phyloP scores from a whole-genome alignment of 1,284 basidiomycete genomes.

The Malassezia japonica region DNA sequence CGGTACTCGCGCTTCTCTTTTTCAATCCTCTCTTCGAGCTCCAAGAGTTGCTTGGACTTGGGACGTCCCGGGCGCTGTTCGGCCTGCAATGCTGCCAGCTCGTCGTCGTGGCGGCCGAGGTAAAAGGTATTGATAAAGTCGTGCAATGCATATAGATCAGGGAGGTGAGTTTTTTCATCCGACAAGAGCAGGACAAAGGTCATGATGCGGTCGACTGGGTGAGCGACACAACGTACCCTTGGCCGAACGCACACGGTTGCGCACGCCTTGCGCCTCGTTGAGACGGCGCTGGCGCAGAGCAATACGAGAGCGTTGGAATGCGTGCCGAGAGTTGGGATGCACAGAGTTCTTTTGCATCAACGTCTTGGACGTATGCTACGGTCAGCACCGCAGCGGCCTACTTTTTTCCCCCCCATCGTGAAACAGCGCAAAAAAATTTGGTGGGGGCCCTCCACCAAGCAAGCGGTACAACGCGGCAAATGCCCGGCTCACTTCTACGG shows the following conservation, averaged over 20 bases:
- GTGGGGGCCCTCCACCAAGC: background rate
- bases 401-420: slow-evolving; percentile 38
- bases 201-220: slow-evolving; percentile 35
- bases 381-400: slow-evolving; percentile 5
- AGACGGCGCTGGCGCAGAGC: slow-evolving; percentile 32
- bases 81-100: slow-evolving; percentile 24
- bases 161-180: slow-evolving; percentile 26
- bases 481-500: too few species aligned
- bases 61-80: slow-evolving; percentile 36
- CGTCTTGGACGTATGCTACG: slow-evolving; percentile 37
- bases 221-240: slow-evolving; percentile 16
- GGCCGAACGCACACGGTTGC: slow-evolving; percentile 21
- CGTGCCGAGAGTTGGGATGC: slow-evolving; percentile 41
- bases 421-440: background rate
- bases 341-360: slow-evolving; percentile 41
- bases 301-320: slow-evolving; percentile 35
- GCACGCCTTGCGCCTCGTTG: slow-evolving; percentile 20
- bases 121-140: slow-evolving; percentile 29
- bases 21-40: slow-evolving; percentile 29
- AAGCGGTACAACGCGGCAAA: too few species aligned
- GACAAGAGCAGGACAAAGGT: slow-evolving; percentile 40
- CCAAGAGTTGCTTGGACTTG: slow-evolving; percentile 27
- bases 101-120: slow-evolving; percentile 34
- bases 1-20: slow-evolving; percentile 34
- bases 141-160: slow-evolving; percentile 36